Base-by-base conservation (phyloP, 73 alveolate species). In the Breviolum minutum region DNA sequence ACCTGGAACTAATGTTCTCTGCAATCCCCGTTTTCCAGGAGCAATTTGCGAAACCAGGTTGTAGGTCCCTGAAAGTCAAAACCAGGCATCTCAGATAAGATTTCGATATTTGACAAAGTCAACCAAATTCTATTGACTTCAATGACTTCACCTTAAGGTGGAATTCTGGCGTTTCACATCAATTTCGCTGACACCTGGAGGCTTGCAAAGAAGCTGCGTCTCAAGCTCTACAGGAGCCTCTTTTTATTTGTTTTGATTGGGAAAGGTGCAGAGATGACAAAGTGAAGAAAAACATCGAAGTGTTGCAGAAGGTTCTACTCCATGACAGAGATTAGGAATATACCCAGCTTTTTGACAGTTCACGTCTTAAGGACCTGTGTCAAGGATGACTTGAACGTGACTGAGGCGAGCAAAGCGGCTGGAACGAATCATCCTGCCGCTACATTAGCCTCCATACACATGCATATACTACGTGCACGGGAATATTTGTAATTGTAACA, bases 361-460 rank as follows among this genome's bases (percentile, higher is more conserved):
- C 32, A 27, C n/a, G 1, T 54, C 29, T 32, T 17, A 19, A 90
- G 97, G 97, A 99, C 99, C 61, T 99, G 99, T 80, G 99, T 99
- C 62, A 99, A 99, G 95, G 99, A 99, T 84, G 99, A 99, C 74
- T 98, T 99, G 40, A 99, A 99, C 99, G 99, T 99, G 30, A 99
- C 99, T 19, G 99, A 99, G 95, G 99, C 99, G 6, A 62, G 48
- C 74, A 70, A 8, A 81, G 63, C 19, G 90, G 7, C 32, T 32
- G 66, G 90, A 2, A 10, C 40, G 8, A n/a, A 71, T 71, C 81
- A n/a, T 30, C 81, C 81, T 20, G 26, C 32, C 40, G 54, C 54
- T 40, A 40, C 54, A 40, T 40, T 40, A 40, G 54, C 54, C 54
- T 40, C 54, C 54, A 40, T 40, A 40, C 3, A 40, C 54, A 40